Base-by-base conservation (phyloP, 2,329 filamentous ascomycete genomes). In the Arthrocladium fulminans region DNA sequence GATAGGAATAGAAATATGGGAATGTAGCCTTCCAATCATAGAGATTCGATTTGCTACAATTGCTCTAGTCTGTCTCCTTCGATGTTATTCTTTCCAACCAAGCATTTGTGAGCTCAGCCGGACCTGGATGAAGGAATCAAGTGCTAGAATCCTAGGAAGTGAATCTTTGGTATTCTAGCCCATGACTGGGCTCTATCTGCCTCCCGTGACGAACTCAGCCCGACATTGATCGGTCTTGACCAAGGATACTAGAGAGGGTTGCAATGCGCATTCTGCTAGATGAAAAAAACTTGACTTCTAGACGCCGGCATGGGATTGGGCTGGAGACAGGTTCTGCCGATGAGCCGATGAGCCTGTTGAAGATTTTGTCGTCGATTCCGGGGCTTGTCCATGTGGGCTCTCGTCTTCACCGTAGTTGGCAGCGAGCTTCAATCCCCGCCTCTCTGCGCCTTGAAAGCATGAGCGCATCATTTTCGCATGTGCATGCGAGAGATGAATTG, bases 191-290 rank as follows among this genome's bases (percentile, higher is more conserved):
- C 35, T 67, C 51, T 52, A 62, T 68, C 56, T 68, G 48, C 65
- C 65, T 69, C 64, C 58, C 58, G 51, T 68, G 64, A 68, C 65
- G 66, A 68, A 67, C 64, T 68, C 64, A 69, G 62, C 56, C 63
- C 60, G 62, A 66, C 65, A 68, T 64, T 60, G 64, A 54, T 42
- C 55, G 54, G 61, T 64, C 65, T 58, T 60, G 62, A 61, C 63
- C 65, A 64, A 67, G 66, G 61, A 68, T 68, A 68, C 65, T 67
- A 56, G 63, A 63, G 65, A 68, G 44, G 44, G 62, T 51, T 53
- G 40, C 30, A 15, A 24, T 20, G 37, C n/a, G 27, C 35, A 32
- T 34, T 30, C 25, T 10, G 24, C 27, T 38, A 19, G n/a, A n/a
- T n/a, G n/a, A n/a, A n/a, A n/a, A n/a, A n/a, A n/a, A n/a, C n/a